A percentile compares a stretch with the other conserved stretches of the same genome.
These are phyloP conservation scores for Leccinum incarnatum DNA, from an alignment of 768 basidiomycete species.

Conservation along the genomic window DNA sequence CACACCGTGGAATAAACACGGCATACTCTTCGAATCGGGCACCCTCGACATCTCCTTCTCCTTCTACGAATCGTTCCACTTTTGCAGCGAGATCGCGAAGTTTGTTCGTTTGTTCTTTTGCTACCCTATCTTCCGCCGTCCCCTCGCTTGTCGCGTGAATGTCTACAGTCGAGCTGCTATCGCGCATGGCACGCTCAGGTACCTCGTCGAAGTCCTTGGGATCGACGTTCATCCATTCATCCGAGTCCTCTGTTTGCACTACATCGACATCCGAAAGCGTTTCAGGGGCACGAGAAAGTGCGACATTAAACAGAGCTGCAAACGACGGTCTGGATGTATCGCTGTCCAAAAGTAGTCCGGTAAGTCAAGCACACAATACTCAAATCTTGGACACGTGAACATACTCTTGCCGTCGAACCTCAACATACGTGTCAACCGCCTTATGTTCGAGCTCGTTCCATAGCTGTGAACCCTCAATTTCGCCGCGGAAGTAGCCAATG, in stretches of 20 bases:
- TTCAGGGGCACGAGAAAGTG: constrained; percentile 46
- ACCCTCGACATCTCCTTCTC: constrained; percentile 85
- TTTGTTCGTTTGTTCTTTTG: constrained; percentile 63
- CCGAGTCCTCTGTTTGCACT: constrained; percentile 58
- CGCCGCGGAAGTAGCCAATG: constrained; percentile 74
- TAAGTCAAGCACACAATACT: constrained; percentile 3
- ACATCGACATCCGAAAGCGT: constrained; percentile 15
- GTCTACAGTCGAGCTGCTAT: constrained; percentile 11
- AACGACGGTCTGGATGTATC: constrained; percentile 72
- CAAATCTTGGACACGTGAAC: constrained; percentile 26
- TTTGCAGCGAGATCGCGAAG: constrained; percentile 77
- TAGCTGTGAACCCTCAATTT: constrained; percentile 69
- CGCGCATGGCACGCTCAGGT: constrained; percentile 44
- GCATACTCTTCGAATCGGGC: constrained; percentile 89
- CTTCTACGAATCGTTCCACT: constrained; percentile 89
- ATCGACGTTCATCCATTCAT: constrained; percentile 86
- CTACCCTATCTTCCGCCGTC: constrained; percentile 41
- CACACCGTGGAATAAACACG: background rate
- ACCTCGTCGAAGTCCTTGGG: constrained; percentile 72
- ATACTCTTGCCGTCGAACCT: constrained; percentile 64
- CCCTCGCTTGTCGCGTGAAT: constrained; percentile 38
- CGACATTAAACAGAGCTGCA: constrained; percentile 64
- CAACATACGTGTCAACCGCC: constrained; percentile 66
- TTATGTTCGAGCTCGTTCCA: constrained; percentile 75
- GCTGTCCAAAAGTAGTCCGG: constrained; percentile 28